These are phyloP conservation scores for Paramarasmius palmivorus DNA, from an alignment of 1,284 basidiomycete genomes.

Conservation along the genomic window DNA sequence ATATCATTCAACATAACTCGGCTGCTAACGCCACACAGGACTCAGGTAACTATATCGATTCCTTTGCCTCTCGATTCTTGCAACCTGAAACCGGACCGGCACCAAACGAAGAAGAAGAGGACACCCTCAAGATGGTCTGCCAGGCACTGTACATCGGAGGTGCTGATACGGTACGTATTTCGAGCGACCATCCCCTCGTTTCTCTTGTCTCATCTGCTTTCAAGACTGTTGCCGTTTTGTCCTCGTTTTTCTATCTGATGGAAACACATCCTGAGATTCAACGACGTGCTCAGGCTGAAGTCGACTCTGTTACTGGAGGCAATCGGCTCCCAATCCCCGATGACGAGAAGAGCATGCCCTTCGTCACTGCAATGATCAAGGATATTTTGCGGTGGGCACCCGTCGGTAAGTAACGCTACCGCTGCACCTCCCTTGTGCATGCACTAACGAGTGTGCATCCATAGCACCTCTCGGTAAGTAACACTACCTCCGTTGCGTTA, in stretches of 20 bases:
- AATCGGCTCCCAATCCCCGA: constrained; percentile 30
- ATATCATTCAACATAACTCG: background rate
- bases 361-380: constrained; percentile 29
- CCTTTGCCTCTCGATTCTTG: background rate
- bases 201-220: background rate
- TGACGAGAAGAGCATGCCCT: constrained; percentile 31
- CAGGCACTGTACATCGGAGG: background rate
- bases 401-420: no score
- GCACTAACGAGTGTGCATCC: no score
- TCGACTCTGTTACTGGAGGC: constrained; percentile 32
- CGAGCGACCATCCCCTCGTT: background rate
- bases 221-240: constrained; percentile 2
- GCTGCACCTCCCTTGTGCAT: no score
- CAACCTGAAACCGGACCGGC: background rate
- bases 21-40: no score
- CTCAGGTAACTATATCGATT: background rate
- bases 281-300: constrained; percentile 31
- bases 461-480: constrained; percentile 1
- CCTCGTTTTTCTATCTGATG: constrained; percentile 14
- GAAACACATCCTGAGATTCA: constrained; percentile 29
- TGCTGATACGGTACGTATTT: constrained; percentile 1
- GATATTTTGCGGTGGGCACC: constrained; percentile 5
- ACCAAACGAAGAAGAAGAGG: background rate
- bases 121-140: background rate
- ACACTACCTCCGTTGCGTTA: no score